Conservation (phyloP, 2,329 filamentous ascomycete species). For the Neonectria magnoliae region DNA sequence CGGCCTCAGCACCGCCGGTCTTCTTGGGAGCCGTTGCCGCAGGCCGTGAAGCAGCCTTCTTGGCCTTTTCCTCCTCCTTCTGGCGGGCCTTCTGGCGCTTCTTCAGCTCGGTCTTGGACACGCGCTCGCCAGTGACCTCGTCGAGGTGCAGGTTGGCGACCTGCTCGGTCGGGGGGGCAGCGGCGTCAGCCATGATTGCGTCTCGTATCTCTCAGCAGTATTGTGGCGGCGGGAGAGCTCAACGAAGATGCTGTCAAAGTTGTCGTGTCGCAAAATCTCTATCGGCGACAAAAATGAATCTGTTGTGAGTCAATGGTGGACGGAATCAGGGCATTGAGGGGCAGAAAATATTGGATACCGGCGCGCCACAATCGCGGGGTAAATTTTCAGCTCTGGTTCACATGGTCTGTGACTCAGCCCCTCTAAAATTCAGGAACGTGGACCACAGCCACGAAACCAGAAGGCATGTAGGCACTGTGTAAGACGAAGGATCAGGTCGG, state of each 20-base stretch:
- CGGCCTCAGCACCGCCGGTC: constrained; percentile 66
- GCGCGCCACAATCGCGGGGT: constrained; percentile 46
- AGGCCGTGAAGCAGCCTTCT: constrained; percentile 81
- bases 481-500: neutral
- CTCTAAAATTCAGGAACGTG: constrained; percentile 6
- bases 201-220: constrained; percentile 24
- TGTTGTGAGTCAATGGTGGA: constrained; percentile 42
- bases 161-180: constrained; percentile 56
- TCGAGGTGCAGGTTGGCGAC: constrained; percentile 84
- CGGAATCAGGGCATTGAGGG: constrained; percentile 44
- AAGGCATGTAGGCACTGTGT: neutral
- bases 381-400: constrained; percentile 36
- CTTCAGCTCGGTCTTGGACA: constrained; percentile 92
- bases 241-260: constrained; percentile 17
- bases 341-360: constrained; percentile 36
- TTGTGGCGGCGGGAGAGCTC: constrained; percentile 18
- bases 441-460: neutral
- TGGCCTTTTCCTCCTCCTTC: constrained; percentile 87
- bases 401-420: constrained; percentile 32
- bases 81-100: constrained; percentile 92
- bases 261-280: constrained; percentile 27
- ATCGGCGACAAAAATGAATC: constrained; percentile 34
- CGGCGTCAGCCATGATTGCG: constrained; percentile 46
- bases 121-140: constrained; percentile 88
- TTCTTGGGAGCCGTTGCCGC: constrained; percentile 69